Evolutionary conservation across 768 basidiomycete genomes (phyloP).

Genomic region (Leccinum ochraceum): DNA sequence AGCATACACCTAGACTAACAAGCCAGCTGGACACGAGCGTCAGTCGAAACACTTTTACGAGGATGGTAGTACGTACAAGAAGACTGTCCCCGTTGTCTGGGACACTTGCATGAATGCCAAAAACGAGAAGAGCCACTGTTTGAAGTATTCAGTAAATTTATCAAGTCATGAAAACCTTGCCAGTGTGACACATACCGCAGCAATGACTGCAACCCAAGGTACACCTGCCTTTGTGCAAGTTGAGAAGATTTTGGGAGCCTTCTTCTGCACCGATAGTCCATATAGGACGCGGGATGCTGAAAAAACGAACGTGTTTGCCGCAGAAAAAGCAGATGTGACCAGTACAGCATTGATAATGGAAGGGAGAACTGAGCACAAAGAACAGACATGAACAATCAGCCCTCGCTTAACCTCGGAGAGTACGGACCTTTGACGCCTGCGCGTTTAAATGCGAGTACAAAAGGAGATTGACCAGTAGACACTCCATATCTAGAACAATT

Average conservation of each 20-base stretch:
- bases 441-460: constrained; percentile 78
- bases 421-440: constrained; percentile 64
- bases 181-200: constrained; percentile 24
- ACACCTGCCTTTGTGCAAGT: constrained; percentile 50
- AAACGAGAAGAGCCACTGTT: constrained; percentile 42
- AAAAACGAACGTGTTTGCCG: constrained; percentile 53
- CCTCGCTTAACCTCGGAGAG: constrained; percentile 5
- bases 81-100: constrained; percentile 45
- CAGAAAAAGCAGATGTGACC: constrained; percentile 73
- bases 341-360: constrained; percentile 73
- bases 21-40: constrained; percentile 55
- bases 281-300: constrained; percentile 44
- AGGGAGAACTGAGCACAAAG: constrained; percentile 44
- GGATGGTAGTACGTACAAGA: constrained; percentile 18
- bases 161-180: constrained; percentile 12
- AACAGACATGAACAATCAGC: background rate
- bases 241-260: constrained; percentile 53
- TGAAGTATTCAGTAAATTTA: constrained; percentile 6
- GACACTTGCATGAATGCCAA: constrained; percentile 68
- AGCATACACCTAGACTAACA: constrained; percentile 51
- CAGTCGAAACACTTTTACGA: constrained; percentile 22
- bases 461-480: constrained; percentile 73
- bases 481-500: constrained; percentile 6
- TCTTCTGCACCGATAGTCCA: constrained; percentile 46
- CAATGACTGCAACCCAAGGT: constrained; percentile 41